These are phyloP conservation scores for Pseudomassariella vexata DNA, from an alignment of 2,329 filamentous ascomycete genomes.

Conservation along the genomic window DNA sequence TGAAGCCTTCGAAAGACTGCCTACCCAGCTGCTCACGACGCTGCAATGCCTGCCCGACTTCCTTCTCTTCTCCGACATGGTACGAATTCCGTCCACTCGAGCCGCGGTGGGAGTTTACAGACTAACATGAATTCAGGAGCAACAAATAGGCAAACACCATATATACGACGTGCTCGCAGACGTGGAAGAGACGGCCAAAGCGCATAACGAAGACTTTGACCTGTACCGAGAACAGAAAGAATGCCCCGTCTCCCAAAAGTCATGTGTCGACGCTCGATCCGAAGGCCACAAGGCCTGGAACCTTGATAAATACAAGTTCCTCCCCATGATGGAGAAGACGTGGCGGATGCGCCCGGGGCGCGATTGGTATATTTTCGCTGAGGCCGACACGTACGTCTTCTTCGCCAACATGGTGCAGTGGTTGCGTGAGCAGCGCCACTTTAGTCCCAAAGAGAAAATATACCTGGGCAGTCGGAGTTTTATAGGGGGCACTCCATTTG, in stretches of 20 bases:
- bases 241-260: slow-evolving; percentile 40
- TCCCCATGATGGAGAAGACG: slow-evolving; percentile 51
- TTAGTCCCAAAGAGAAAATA: slow-evolving; percentile 36
- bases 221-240: slow-evolving; percentile 38
- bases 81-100: slow-evolving; percentile 15
- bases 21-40: slow-evolving; percentile 48
- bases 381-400: slow-evolving; percentile 53
- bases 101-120: background rate
- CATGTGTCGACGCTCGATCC: slow-evolving; percentile 29
- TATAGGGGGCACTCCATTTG: slow-evolving; percentile 40
- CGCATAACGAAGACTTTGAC: slow-evolving; percentile 35
- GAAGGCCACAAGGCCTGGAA: slow-evolving; percentile 38
- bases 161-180: slow-evolving; percentile 31
- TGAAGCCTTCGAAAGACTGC: slow-evolving; percentile 44
- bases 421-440: slow-evolving; percentile 32
- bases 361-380: slow-evolving; percentile 56
- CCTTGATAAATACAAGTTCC: slow-evolving; percentile 57
- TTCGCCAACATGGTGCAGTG: slow-evolving; percentile 48
- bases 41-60: slow-evolving; percentile 44
- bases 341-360: slow-evolving; percentile 46
- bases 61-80: slow-evolving; percentile 54
- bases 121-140: slow-evolving; percentile 28
- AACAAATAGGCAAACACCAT: slow-evolving; percentile 41
- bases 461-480: slow-evolving; percentile 48
- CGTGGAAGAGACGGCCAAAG: slow-evolving; percentile 29